Conservation (phyloP, 306 rosid genomes). For the Ammopiptanthus mongolicus region DNA sequence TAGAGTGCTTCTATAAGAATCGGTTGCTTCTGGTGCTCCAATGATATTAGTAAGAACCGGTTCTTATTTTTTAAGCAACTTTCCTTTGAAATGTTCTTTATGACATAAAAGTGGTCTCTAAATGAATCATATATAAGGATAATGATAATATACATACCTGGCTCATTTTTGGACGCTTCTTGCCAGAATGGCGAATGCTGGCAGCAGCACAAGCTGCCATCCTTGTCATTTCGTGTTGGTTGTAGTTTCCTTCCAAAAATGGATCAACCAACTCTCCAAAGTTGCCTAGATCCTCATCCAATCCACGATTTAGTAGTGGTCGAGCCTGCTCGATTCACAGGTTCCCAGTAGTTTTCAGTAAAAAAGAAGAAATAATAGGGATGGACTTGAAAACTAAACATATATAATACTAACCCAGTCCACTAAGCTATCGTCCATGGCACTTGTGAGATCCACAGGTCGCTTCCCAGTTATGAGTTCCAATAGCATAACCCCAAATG, state of each 20-base stretch:
- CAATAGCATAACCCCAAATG: constrained; percentile 87
- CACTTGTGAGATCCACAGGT: constrained; percentile 56
- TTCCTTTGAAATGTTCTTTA: too few relatives aligned
- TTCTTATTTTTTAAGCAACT: too few relatives aligned
- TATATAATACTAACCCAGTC: constrained; percentile 75
- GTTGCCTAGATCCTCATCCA: constrained; percentile 52
- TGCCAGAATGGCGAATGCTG: constrained; percentile 80
- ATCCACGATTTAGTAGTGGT: constrained; percentile 50
- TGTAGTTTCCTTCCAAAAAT: constrained; percentile 50
- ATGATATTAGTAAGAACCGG: too few relatives aligned
- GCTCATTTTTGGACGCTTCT: constrained; percentile 82
- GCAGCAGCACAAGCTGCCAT: constrained; percentile 84
- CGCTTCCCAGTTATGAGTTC: constrained; percentile 74
- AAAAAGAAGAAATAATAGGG: background rate
- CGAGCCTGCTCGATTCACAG: constrained; percentile 58
- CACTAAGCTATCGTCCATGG: constrained; percentile 83
- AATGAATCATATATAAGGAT: background rate
- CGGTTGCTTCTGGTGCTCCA: too few relatives aligned
- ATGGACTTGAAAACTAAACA: background rate
- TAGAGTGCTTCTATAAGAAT: too few relatives aligned
- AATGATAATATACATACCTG: constrained; percentile 63
- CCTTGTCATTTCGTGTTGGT: constrained; percentile 54
- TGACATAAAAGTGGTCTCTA: background rate
- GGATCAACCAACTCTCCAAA: constrained; percentile 59
- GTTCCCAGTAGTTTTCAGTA: background rate